These are phyloP conservation scores for Colletotrichum shisoi DNA, from an alignment of 2,329 filamentous ascomycete species.

Conservation along the genomic window DNA sequence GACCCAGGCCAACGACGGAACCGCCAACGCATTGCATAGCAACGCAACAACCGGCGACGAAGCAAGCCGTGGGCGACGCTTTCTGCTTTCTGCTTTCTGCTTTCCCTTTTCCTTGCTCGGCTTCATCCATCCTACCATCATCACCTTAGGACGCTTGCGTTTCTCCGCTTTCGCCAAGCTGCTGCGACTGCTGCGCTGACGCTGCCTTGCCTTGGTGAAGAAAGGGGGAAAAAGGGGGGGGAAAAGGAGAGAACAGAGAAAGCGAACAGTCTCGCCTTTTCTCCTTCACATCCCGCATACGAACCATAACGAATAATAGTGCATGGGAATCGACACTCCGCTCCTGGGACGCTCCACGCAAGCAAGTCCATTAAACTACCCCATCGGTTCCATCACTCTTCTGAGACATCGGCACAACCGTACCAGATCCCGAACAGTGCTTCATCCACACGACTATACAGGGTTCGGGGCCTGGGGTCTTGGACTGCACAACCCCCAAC, in stretches of 20 bases:
- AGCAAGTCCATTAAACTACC: conserved; percentile 9
- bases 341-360: conserved; percentile 28
- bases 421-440: conserved; percentile 29
- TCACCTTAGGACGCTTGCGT: conserved; percentile 24
- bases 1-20: conserved; percentile 28
- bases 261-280: neutral
- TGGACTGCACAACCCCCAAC: conserved; percentile 27
- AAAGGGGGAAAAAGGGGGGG: neutral
- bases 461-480: conserved; percentile 30
- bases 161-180: conserved; percentile 13
- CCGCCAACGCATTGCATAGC: conserved; percentile 31
- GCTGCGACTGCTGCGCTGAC: conserved; percentile 29
- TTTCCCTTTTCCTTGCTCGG: conserved; percentile 5
- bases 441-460: conserved; percentile 26
- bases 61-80: conserved; percentile 20
- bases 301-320: conserved; percentile 31
- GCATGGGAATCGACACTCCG: conserved; percentile 27
- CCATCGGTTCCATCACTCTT: conserved; percentile 26
- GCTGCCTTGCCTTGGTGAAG: conserved; percentile 5
- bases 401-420: conserved; percentile 34
- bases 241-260: neutral
- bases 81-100: conserved; percentile 2
- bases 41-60: conserved; percentile 22
- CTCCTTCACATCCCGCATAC: conserved; percentile 9
- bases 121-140: conserved; percentile 2